phyloP scores from a whole-genome alignment of 106 monocot genomes.

The Alisma plantagoaquatica region DNA sequence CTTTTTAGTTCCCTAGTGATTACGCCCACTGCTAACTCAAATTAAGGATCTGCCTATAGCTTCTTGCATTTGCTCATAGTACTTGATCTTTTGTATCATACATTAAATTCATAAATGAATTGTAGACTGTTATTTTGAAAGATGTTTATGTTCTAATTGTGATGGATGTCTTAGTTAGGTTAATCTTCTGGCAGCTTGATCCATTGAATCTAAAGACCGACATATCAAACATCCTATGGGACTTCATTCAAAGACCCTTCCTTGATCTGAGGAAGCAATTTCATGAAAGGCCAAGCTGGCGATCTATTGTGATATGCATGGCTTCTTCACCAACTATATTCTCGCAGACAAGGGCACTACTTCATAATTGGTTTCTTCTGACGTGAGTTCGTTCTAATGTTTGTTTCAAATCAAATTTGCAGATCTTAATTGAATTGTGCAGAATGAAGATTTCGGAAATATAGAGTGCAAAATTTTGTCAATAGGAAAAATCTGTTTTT shows the following conservation, averaged over 20 bases:
- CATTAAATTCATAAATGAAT: not conserved
- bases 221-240: conserved; percentile 44
- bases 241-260: conserved; percentile 51
- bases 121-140: conserved; percentile 2
- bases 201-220: conserved; percentile 61
- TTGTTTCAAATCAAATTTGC: no score
- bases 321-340: conserved; percentile 61
- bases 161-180: conserved; percentile 17
- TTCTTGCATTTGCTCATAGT: no score
- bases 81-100: not conserved
- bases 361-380: conserved; percentile 80
- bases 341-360: conserved; percentile 36
- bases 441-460: no score
- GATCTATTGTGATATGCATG: conserved; percentile 47
- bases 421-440: no score
- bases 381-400: no score
- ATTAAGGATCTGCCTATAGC: no score
- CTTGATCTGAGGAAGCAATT: conserved; percentile 64
- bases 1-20: no score
- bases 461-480: no score
- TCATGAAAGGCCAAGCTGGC: conserved; percentile 42
- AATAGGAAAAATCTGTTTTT: no score
- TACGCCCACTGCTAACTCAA: no score
- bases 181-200: conserved; percentile 72
- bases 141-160: conserved; percentile 3